Evolutionary conservation across 306 rosid genomes (phyloP).

Genomic region (Prunus campanulata): DNA sequence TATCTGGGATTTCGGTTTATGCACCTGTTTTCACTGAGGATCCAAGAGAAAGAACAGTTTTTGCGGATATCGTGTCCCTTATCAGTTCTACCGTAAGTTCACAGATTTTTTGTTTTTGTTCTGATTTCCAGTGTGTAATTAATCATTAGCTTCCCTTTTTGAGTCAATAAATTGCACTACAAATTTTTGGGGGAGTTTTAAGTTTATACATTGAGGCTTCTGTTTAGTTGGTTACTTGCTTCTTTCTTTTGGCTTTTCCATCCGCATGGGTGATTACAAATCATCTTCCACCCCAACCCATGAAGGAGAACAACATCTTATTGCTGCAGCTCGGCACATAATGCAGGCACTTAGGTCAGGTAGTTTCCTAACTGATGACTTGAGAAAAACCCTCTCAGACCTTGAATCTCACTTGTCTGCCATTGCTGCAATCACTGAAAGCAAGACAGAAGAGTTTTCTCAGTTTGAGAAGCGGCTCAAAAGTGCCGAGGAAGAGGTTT

Average conservation of each 20-base stretch:
- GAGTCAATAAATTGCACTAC: too few species aligned
- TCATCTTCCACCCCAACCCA: slow-evolving; percentile 25
- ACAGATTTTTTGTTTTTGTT: too few species aligned
- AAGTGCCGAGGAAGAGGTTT: slow-evolving; percentile 37
- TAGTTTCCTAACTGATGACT: slow-evolving; percentile 34
- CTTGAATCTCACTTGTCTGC: slow-evolving; percentile 53
- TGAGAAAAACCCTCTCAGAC: slow-evolving; percentile 53
- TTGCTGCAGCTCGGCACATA: slow-evolving; percentile 61
- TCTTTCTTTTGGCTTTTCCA: slow-evolving; percentile 3
- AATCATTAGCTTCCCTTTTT: too few species aligned
- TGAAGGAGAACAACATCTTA: slow-evolving; percentile 51
- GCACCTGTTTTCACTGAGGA: too few species aligned
- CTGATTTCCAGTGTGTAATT: too few species aligned
- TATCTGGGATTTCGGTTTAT: too few species aligned
- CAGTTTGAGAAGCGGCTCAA: slow-evolving; percentile 41
- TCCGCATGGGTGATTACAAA: slow-evolving; percentile 43
- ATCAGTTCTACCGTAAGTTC: too few species aligned
- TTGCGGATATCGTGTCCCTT: too few species aligned
- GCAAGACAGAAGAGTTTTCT: slow-evolving; percentile 14
- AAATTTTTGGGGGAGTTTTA: too few species aligned
- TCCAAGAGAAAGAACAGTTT: too few species aligned
- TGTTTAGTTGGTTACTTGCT: not conserved
- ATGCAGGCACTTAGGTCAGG: slow-evolving; percentile 49
- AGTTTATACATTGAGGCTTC: not conserved
- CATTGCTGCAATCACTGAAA: slow-evolving; percentile 33